Base-by-base conservation (phyloP, 345 rosid species). In the Euclidium syriacum region DNA sequence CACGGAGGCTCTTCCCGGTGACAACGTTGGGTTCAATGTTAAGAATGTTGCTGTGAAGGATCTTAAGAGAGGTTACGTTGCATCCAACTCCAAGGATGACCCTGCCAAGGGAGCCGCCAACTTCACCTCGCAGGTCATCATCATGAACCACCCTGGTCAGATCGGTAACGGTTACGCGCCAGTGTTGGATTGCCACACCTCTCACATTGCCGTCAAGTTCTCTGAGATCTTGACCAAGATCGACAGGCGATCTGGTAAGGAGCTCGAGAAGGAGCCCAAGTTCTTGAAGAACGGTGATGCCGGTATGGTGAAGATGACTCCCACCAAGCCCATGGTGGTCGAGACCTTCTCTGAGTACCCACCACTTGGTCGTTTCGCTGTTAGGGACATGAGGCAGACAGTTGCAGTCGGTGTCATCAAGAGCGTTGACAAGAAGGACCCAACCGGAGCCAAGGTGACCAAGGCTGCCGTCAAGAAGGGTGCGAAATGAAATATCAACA, bases 141-240 rank as follows among this genome's bases (percentile, higher is more conserved):
- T 88, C 85, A 88, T 88, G 94, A 88, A 88, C 73, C 96, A 88
- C 75, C 96, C 96, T 5, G 96, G 96, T 0, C 96, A 88, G 77
- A 88, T 88, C 4, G 96, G 96, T 51, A 88, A 82, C 1, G 96
- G 96, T 0, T 86, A 88, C 35, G 96, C 96, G 10, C 96, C 96
- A 0, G 96, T 86, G 0, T 87, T 88, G 0, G 96, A 88, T 33
- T 88, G 96, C 72, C 96, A 88, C 82, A 88, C 96, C 7, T 82
- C 77, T 3, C 96, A 88, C 78, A 86, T 88, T 39, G 96, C 95
- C 0, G 96, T 88, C 27, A 88, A 86, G 70, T 88, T 83, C 33
- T 44, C 85, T 32, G 86, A 83, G 80, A 77, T 83, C 18, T 26
- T 81, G 51, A 83, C 88, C 62, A 83, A 81, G 85, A 83, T 83